phyloP scores from a whole-genome alignment of 192 early-diverging fungal species.

The Radiomyces spectabilis region DNA sequence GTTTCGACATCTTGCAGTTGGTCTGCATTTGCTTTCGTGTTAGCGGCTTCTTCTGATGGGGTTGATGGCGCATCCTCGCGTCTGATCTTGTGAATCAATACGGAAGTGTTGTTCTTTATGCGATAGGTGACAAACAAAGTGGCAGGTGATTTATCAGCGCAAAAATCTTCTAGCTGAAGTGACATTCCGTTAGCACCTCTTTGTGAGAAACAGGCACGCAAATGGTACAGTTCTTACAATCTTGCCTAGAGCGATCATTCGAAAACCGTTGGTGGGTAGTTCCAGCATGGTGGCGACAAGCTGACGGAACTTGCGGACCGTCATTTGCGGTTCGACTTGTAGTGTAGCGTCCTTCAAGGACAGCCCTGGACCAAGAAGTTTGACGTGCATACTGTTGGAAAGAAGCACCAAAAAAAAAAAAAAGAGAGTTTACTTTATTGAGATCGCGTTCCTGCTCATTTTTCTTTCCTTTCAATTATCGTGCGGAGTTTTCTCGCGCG shows the following conservation, averaged over 20 bases:
- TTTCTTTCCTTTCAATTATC: too few species aligned
- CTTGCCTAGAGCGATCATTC: constrained; percentile 2
- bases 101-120: neutral
- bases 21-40: neutral
- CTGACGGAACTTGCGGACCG: constrained; percentile 1
- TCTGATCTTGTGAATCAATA: neutral
- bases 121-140: neutral
- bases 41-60: neutral
- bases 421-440: too few species aligned
- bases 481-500: too few species aligned
- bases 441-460: too few species aligned
- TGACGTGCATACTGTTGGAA: too few species aligned
- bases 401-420: too few species aligned
- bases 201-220: too few species aligned
- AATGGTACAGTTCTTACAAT: too few species aligned
- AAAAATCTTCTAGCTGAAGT: constrained; percentile 3
- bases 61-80: neutral
- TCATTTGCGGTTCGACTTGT: neutral
- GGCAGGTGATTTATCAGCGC: neutral
- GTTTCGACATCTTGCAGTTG: too few species aligned
- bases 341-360: too few species aligned
- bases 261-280: neutral
- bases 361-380: too few species aligned
- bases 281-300: neutral
- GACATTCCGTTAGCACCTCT: neutral